Base-by-base conservation (phyloP, 208 protist species). In the Trichomonas gallinae region DNA sequence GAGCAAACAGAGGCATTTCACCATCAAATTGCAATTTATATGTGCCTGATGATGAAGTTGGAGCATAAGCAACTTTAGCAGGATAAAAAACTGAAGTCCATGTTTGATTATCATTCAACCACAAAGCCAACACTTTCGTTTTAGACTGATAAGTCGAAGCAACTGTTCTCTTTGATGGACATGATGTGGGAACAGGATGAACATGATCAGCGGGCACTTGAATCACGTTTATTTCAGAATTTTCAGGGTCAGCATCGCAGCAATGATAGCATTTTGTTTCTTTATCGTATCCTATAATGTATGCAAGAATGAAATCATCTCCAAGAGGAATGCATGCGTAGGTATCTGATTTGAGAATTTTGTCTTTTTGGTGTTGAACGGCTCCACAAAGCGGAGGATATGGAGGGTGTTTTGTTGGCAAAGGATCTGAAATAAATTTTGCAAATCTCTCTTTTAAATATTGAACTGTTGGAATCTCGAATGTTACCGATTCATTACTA, bases 341-440 rank as follows among this genome's bases (percentile, higher is more conserved):
- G 0, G 83, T n/a, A 48, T 40, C 83, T 48, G 23, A 21, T 48
- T 44, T 31, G 17, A 89, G 21, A 31, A 89, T 44, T 46, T 89
- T n/a, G 6, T 89, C 83, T 31, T 3, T 31, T n/a, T 44, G 34
- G 8, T 44, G 40, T 48, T n/a, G 34, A n/a, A 89, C 3, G 0
- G 83, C 83, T 44, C 83, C 83, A 89, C 83, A 89, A 48, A 89
- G 40, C 48, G 83, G 83, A 23, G 83, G 83, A 89, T 89, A 89
- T 34, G 83, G 83, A 34, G 83, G n/a, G 48, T n/a, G 40, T 6
- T 31, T 40, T 45, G 48, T 46, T 46, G 34, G 34, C 31, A 89
- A 46, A n/a, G 26, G 58, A n/a, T 72, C 58, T 72, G 58, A 72
- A 72, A 72, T 72, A 26, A 72, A 72, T 31, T n/a, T 4, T 31